A percentile compares a stretch with the other conserved stretches of the same genome.
Evolutionary conservation across 371 early-diverging fungal species (phyloP).

Genomic region (Mortierella sp.): DNA sequence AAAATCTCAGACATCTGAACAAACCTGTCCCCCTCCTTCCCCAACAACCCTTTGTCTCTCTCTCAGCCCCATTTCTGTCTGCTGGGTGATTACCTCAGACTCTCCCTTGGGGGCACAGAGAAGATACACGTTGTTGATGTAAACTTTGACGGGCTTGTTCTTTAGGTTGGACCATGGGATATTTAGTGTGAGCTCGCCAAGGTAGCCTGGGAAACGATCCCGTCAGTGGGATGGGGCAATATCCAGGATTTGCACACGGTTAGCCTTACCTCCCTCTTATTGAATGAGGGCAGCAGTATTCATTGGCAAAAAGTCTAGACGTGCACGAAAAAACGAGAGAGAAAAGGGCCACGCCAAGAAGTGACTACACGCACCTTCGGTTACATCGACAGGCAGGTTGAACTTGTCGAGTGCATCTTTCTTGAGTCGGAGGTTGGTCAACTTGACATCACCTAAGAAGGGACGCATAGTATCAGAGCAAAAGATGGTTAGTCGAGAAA

Average conservation of each 20-base stretch:
- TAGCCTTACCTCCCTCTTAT: no score
- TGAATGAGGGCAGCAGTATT: slow-evolving; percentile 7
- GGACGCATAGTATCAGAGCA: background rate
- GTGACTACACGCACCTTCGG: slow-evolving; percentile 74
- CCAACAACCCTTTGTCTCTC: background rate
- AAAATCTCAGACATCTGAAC: background rate
- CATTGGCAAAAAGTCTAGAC: background rate
- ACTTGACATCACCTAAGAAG: slow-evolving; percentile 89
- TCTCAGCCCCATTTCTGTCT: background rate
- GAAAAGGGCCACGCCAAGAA: background rate
- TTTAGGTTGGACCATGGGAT: slow-evolving; percentile 98
- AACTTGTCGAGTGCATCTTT: slow-evolving; percentile 94
- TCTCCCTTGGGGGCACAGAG: slow-evolving; percentile 88
- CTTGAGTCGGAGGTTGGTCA: slow-evolving; percentile 89
- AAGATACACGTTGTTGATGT: slow-evolving; percentile 89
- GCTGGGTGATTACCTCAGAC: slow-evolving; percentile 60
- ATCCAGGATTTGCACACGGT: no score
- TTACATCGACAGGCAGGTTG: slow-evolving; percentile 92
- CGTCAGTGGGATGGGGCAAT: no score
- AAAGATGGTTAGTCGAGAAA: background rate
- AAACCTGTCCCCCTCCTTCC: background rate
- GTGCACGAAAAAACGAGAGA: background rate
- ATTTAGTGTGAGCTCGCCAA: slow-evolving; percentile 91
- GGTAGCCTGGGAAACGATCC: slow-evolving; percentile 66
- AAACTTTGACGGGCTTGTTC: slow-evolving; percentile 89